Conservation (phyloP, 331 rosid species). For the Malus hybrid region DNA sequence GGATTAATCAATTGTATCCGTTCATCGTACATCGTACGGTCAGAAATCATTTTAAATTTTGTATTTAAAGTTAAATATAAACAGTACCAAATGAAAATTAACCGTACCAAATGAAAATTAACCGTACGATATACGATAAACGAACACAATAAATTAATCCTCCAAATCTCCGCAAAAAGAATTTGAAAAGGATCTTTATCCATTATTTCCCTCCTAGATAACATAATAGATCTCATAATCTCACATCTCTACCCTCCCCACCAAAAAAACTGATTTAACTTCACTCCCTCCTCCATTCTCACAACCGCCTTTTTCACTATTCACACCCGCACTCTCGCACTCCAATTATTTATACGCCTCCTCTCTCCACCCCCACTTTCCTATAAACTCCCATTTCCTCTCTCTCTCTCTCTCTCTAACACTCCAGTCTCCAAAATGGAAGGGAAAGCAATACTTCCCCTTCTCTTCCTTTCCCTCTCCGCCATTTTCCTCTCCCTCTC, state of each 20-base stretch:
- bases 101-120: too few species aligned
- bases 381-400: not conserved
- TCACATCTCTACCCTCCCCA: not conserved
- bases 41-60: too few species aligned
- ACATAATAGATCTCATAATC: not conserved
- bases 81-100: too few species aligned
- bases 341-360: not conserved
- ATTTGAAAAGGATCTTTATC: too few species aligned
- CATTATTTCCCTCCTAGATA: not conserved
- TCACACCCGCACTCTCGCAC: not conserved
- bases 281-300: not conserved
- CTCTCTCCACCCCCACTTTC: not conserved
- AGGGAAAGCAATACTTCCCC: conserved; percentile 4
- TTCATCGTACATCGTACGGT: too few species aligned
- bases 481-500: conserved; percentile 16
- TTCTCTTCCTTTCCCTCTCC: conserved; percentile 15
- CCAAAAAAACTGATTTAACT: conserved; percentile 3
- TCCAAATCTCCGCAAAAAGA: too few species aligned
- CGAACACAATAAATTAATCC: too few species aligned
- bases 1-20: too few species aligned
- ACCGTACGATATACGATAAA: too few species aligned
- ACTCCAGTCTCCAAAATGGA: conserved; percentile 31
- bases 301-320: conserved; percentile 1
- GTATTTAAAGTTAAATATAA: too few species aligned
- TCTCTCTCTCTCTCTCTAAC: not conserved